Conservation (phyloP, 306 rosid species). For the Calophaca sinica region DNA sequence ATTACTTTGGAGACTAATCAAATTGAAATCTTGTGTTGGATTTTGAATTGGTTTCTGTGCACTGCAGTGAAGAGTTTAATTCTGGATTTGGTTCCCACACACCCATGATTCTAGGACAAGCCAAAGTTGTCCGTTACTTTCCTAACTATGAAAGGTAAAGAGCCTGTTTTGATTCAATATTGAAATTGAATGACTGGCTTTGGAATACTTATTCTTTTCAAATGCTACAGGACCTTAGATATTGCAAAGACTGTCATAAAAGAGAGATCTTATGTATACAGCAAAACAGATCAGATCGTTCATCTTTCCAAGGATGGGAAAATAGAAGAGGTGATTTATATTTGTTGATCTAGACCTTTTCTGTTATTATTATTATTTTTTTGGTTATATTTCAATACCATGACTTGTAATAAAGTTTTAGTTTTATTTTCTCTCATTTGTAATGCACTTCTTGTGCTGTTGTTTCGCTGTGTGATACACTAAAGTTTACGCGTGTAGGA, state of each 20-base stretch:
- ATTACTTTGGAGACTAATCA: constrained; percentile 28
- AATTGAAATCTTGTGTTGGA: constrained; percentile 40
- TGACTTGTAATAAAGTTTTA: constrained; percentile 23
- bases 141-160: constrained; percentile 85
- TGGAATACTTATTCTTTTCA: constrained; percentile 46
- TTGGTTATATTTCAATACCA: neutral
- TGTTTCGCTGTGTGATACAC: neutral
- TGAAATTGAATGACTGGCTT: constrained; percentile 20
- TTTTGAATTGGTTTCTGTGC: constrained; percentile 43
- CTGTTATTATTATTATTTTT: neutral
- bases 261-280: constrained; percentile 69
- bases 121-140: constrained; percentile 88
- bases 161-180: constrained; percentile 5
- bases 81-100: constrained; percentile 97
- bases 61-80: constrained; percentile 80
- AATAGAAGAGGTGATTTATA: constrained; percentile 69
- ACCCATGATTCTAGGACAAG: constrained; percentile 94
- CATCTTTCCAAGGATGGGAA: constrained; percentile 77
- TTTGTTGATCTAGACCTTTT: constrained; percentile 37
- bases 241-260: constrained; percentile 79
- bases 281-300: constrained; percentile 72
- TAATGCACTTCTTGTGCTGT: constrained; percentile 2
- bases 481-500: constrained; percentile 9
- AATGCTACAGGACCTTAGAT: constrained; percentile 70
- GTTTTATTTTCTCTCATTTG: neutral